These are phyloP conservation scores for Sporobolus alterniflorus DNA, from an alignment of 202 grass and related monocot genomes.

Conservation along the genomic window DNA sequence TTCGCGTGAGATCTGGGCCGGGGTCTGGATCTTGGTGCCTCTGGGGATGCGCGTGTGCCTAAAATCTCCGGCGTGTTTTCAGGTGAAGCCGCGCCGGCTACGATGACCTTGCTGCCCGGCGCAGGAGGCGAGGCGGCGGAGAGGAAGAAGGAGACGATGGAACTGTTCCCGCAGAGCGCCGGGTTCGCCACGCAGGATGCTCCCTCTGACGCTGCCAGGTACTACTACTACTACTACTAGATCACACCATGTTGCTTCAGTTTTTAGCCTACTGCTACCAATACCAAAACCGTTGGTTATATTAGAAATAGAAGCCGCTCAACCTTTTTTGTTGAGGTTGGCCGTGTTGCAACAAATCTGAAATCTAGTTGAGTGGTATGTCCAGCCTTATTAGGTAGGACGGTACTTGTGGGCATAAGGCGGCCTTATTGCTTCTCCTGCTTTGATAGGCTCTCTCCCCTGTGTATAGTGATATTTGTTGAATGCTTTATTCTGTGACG, in stretches of 20 bases:
- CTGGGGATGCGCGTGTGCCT: neutral
- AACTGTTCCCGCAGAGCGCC: slow-evolving; percentile 79
- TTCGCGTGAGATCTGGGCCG: slow-evolving; percentile 42
- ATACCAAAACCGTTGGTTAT: neutral
- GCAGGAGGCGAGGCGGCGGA: slow-evolving; percentile 34
- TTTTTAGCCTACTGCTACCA: neutral
- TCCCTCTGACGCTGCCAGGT: slow-evolving; percentile 21
- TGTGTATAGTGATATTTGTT: too few species aligned
- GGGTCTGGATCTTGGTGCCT: neutral
- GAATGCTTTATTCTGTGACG: neutral
- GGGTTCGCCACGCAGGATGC: slow-evolving; percentile 53
- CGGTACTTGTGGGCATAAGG: neutral
- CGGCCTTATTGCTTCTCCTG: neutral
- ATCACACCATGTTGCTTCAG: neutral
- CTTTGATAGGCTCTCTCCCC: neutral
- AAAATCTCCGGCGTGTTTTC: slow-evolving; percentile 29
- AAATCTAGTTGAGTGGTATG: slow-evolving; percentile 21
- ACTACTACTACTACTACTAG: slow-evolving; percentile 6
- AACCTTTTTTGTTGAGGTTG: neutral
- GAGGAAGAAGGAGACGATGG: slow-evolving; percentile 65
- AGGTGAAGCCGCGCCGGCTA: slow-evolving; percentile 57
- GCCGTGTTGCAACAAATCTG: neutral
- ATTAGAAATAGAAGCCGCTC: neutral
- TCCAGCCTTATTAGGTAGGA: neutral
- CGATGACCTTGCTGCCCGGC: slow-evolving; percentile 47